phyloP scores from a whole-genome alignment of 2,329 filamentous ascomycete genomes.

The Colletotrichum magnum region DNA sequence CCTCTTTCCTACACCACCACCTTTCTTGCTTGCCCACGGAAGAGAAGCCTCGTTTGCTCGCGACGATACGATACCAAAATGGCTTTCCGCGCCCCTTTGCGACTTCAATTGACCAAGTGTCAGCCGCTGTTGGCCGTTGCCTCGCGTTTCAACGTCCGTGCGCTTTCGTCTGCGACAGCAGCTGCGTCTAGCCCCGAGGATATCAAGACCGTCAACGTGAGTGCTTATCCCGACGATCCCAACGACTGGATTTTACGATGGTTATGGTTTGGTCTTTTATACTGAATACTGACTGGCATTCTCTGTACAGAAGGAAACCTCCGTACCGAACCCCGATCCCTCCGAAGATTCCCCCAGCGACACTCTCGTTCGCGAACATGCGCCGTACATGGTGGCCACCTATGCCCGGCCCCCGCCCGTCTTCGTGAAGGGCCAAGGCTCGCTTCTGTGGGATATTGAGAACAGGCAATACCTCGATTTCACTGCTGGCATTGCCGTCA shows the following conservation, averaged over 20 bases:
- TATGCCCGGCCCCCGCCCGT: constrained; percentile 92
- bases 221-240: constrained; percentile 35
- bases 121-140: constrained; percentile 42
- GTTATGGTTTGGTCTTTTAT: too few relatives aligned
- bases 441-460: constrained; percentile 91
- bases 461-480: constrained; percentile 93
- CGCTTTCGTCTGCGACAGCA: constrained; percentile 52
- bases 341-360: constrained; percentile 80
- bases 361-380: constrained; percentile 80
- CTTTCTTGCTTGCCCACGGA: background rate
- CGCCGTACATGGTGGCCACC: constrained; percentile 94
- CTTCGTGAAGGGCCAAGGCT: constrained; percentile 89
- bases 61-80: constrained; percentile 46
- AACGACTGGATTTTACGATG: too few relatives aligned
- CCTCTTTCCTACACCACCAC: constrained; percentile 25
- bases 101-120: constrained; percentile 53
- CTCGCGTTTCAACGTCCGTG: constrained; percentile 48
- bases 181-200: constrained; percentile 53
- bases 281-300: background rate
- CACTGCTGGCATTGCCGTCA: constrained; percentile 96
- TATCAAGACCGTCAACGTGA: constrained; percentile 52
- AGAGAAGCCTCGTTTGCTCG: constrained; percentile 2
- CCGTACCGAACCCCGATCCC: constrained; percentile 79
- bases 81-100: constrained; percentile 56
- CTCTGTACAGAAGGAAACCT: constrained; percentile 47